Base-by-base conservation (phyloP, 176 grass and related monocot genomes). In the Aegilops sharonensis region DNA sequence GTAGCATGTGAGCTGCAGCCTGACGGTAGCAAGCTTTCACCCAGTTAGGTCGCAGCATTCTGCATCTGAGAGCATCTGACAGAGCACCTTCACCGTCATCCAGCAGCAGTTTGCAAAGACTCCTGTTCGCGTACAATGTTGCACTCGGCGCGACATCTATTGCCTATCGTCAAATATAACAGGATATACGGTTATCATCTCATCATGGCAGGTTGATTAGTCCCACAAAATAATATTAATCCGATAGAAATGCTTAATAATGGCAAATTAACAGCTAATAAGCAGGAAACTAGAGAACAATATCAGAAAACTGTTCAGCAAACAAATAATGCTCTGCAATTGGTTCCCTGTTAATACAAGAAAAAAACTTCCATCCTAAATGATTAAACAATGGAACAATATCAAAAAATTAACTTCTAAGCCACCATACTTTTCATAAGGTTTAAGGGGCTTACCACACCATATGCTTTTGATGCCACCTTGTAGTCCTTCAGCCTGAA, bases 51-150 rank as follows among this genome's bases (percentile, higher is more conserved):
- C 47, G 54, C 45, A 87, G 42, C 59, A 76, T 85, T 31, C 82
- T 78, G 43, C 81, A 87, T 39, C 52, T n/a, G 17, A 76, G 37
- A 61, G 85, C 85, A 81, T 91, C 89, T 37, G 67, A 68, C 13
- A 88, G 60, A 54, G 89, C 73, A 32, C 48, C 32, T 67, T 87
- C 81, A 9, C 85, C 85, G 68, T 91, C 85, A 60, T 86, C 85
- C 85, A 78, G 7, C 37, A 21, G 36, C 61, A 88, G 61, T 83
- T 64, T 88, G 47, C 89, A 91, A 8, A 85, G 66, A 68, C 89
- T 88, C 72, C 85, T 88, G 45, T 91, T 91, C 42, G 81, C 72
- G 31, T 84, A 85, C 14, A 88, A 0, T 18, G 67, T 48, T 52
- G 85, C 74, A 23, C 84, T 81, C 20, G 52, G 52, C 5, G 31